Percentiles rank a stretch among this genome's conserved stretches.
Conservation (phyloP, 768 basidiomycete species). For the Trametes coccinea region DNA sequence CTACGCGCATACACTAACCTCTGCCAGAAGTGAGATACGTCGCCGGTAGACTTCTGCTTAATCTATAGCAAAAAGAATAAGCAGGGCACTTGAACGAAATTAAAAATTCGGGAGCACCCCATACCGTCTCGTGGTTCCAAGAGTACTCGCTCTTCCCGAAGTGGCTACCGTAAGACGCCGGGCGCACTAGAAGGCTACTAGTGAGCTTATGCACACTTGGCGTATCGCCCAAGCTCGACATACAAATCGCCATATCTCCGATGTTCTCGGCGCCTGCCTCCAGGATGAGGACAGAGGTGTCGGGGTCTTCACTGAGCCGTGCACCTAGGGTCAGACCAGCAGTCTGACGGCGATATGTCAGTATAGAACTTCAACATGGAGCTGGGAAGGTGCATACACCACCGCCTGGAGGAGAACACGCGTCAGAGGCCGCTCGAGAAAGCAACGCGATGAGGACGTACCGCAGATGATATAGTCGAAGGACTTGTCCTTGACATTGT, state of each 20-base stretch:
- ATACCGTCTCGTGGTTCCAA: slow-evolving; percentile 25
- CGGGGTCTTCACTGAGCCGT: slow-evolving; percentile 39
- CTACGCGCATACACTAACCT: slow-evolving; percentile 11
- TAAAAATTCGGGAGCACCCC: not conserved
- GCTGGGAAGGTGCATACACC: slow-evolving; percentile 14
- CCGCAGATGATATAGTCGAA: slow-evolving; percentile 26
- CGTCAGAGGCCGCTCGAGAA: not conserved
- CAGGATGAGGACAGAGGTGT: slow-evolving; percentile 39
- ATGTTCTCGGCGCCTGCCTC: slow-evolving; percentile 33
- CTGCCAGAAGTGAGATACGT: slow-evolving; percentile 10
- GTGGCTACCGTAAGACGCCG: slow-evolving; percentile 19
- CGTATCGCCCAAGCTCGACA: not conserved
- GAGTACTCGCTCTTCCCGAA: slow-evolving; percentile 23
- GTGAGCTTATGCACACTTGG: not conserved
- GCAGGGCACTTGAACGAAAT: not conserved
- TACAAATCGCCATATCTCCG: slow-evolving; percentile 18
- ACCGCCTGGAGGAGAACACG: slow-evolving; percentile 14
- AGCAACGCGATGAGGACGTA: not conserved
- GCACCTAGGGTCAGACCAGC: slow-evolving; percentile 44
- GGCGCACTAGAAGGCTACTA: slow-evolving; percentile 17
- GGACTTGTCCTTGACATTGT: slow-evolving; percentile 22
- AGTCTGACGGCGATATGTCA: slow-evolving; percentile 11
- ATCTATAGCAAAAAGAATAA: slow-evolving; percentile 2
- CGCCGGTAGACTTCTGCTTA: slow-evolving; percentile 15
- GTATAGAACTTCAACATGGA: not conserved